These are phyloP conservation scores for Suhomyces atakaporum DNA, from an alignment of 1,139 yeast species.

Conservation along the genomic window DNA sequence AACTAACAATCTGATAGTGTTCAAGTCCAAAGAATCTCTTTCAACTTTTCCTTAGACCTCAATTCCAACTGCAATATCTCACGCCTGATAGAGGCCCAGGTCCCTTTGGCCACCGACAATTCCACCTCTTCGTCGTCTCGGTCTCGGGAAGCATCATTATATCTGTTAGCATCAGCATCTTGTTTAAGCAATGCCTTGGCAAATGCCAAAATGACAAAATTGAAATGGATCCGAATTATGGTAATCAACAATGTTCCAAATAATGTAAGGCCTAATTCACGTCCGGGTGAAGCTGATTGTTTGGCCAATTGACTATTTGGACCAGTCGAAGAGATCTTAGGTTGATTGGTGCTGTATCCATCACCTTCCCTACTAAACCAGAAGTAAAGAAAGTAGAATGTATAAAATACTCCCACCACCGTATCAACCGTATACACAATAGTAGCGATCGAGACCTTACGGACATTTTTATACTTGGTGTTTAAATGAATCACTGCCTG, in stretches of 20 bases:
- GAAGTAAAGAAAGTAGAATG: slow-evolving; percentile 67
- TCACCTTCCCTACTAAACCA: slow-evolving; percentile 65
- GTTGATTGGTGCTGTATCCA: slow-evolving; percentile 4
- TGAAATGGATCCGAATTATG: slow-evolving; percentile 64
- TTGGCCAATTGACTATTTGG: slow-evolving; percentile 24
- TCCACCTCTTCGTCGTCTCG: slow-evolving; percentile 33
- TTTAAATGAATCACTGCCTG: slow-evolving; percentile 54
- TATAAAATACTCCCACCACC: slow-evolving; percentile 62
- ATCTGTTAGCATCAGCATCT: slow-evolving; percentile 24
- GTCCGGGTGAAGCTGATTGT: slow-evolving; percentile 67
- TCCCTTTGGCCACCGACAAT: slow-evolving; percentile 23
- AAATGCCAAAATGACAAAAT: slow-evolving; percentile 63
- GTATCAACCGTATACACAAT: slow-evolving; percentile 70
- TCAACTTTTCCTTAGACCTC: slow-evolving; percentile 32
- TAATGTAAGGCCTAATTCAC: slow-evolving; percentile 72
- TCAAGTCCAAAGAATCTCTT: slow-evolving; percentile 22
- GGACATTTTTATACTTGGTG: slow-evolving; percentile 31
- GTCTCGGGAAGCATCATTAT: slow-evolving; percentile 19
- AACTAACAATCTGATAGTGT: not conserved
- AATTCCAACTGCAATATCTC: slow-evolving; percentile 32
- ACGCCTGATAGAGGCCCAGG: slow-evolving; percentile 25
- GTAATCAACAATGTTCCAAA: slow-evolving; percentile 55
- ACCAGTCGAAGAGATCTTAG: not conserved
- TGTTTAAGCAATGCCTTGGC: slow-evolving; percentile 48
- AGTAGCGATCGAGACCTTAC: slow-evolving; percentile 60